Percentiles rank a stretch among this genome's conserved stretches.
phyloP scores from a whole-genome alignment of 78 protist species.

The Dictyostelium capitatum region DNA sequence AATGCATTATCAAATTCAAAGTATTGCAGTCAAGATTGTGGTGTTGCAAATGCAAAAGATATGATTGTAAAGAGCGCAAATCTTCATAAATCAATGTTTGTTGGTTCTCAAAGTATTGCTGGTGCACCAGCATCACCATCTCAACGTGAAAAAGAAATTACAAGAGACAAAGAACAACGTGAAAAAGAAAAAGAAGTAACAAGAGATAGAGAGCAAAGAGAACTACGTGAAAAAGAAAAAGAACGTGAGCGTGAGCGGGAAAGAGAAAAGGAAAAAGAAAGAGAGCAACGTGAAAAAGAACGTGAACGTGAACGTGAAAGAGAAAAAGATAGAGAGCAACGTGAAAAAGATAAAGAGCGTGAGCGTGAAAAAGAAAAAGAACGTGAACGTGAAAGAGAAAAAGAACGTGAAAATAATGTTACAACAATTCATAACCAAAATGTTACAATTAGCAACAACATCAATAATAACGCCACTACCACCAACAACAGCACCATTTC shows the following conservation, averaged over 20 bases:
- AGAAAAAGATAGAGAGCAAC: not conserved
- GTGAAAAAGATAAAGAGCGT: not conserved
- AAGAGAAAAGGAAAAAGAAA: not conserved
- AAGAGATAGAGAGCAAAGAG: not conserved
- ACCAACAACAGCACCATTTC: not conserved
- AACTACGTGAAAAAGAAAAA: not conserved
- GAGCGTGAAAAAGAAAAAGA: not conserved
- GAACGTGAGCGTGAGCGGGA: not conserved
- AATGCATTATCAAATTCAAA: constrained; percentile 35
- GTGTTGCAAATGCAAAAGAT: constrained; percentile 65
- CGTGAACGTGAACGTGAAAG: not conserved
- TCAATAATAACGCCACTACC: not conserved
- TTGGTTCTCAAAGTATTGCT: not conserved
- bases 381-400: constrained; percentile 6
- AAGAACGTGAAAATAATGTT: constrained; percentile 9
- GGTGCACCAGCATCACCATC: constrained; percentile 14
- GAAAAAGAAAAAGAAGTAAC: not conserved
- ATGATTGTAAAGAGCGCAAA: constrained; percentile 8
- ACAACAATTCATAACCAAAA: not conserved
- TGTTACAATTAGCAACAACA: not conserved
- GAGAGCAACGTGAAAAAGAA: not conserved
- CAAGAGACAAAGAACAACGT: not conserved
- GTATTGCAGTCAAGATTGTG: constrained; percentile 79
- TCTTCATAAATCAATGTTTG: not conserved
- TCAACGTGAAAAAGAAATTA: not conserved